phyloP scores from a whole-genome alignment of 139 green algal genomes.

The Auxenochlorella pyrenoidosa region DNA sequence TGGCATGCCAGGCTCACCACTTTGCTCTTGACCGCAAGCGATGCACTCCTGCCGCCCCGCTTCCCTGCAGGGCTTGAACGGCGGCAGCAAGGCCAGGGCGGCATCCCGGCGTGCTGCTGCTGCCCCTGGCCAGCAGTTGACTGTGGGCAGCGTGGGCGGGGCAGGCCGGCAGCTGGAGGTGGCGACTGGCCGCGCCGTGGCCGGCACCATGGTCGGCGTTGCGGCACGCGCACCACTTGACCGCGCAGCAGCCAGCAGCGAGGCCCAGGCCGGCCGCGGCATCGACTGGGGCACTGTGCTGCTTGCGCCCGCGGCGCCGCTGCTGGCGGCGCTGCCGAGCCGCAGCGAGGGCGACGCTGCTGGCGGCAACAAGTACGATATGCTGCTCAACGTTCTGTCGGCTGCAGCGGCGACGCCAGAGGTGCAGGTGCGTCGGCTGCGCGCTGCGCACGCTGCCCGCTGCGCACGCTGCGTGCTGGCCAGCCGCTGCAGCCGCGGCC shows the following conservation, averaged over 20 bases:
- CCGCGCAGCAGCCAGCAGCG: not conserved
- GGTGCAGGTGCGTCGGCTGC: not conserved
- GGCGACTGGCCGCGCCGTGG: not conserved
- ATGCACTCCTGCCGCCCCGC: too few species aligned
- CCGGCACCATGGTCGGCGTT: not conserved
- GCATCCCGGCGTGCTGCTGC: not conserved
- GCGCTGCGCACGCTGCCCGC: too few species aligned
- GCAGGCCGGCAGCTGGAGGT: not conserved
- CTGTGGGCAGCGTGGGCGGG: not conserved
- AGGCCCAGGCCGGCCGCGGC: too few species aligned
- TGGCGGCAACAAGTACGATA: constrained; percentile 33
- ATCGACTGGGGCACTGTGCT: not conserved
- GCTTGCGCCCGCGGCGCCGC: constrained; percentile 31
- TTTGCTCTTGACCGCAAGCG: too few species aligned
- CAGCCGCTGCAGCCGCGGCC: too few species aligned
- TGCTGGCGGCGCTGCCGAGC: constrained; percentile 7
- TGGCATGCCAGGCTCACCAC: too few species aligned
- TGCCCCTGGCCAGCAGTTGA: not conserved
- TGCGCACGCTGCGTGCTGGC: too few species aligned
- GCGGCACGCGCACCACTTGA: not conserved
- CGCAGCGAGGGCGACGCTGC: not conserved
- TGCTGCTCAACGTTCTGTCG: constrained; percentile 16
- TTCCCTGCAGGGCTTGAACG: not conserved
- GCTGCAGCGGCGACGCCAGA: not conserved
- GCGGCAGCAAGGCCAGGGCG: not conserved